Conservation (phyloP, 306 rosid genomes). For the Elaeagnus macrophylla region DNA sequence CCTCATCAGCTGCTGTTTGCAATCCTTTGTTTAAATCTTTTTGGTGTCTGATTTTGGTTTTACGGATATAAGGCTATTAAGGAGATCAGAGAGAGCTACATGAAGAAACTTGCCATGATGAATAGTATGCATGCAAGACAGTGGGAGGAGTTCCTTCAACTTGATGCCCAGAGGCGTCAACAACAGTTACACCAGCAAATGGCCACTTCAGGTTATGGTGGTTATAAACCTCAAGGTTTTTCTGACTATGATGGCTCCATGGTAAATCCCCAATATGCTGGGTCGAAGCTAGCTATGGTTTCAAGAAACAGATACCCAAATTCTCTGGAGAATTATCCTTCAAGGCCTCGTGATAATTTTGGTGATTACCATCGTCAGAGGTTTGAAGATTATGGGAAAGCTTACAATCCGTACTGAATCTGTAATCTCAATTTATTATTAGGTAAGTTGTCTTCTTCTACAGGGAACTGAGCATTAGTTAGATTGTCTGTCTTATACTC, state of each 20-base stretch:
- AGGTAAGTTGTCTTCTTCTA: constrained; percentile 70
- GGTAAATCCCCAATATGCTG: constrained; percentile 51
- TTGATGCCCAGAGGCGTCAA: constrained; percentile 72
- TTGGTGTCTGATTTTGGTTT: constrained; percentile 25
- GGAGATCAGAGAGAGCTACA: constrained; percentile 78
- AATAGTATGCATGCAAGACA: constrained; percentile 62
- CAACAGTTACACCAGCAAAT: constrained; percentile 64
- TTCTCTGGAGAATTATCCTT: constrained; percentile 49
- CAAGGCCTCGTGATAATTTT: constrained; percentile 66
- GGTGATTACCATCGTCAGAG: constrained; percentile 68
- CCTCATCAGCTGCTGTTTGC: constrained; percentile 7
- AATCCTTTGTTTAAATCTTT: constrained; percentile 11
- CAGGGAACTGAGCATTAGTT: constrained; percentile 8
- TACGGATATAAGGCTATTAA: constrained; percentile 50
- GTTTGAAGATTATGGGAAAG: constrained; percentile 64
- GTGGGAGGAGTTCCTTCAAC: constrained; percentile 82
- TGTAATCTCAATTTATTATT: constrained; percentile 26
- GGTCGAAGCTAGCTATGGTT: constrained; percentile 51
- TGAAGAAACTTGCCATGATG: constrained; percentile 62
- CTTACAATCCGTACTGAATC: constrained; percentile 68
- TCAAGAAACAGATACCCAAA: constrained; percentile 70
- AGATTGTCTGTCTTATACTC: constrained; percentile 12
- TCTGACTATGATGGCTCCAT: constrained; percentile 55
- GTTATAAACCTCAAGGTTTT: constrained; percentile 59
- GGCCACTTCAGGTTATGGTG: constrained; percentile 51